phyloP scores from a whole-genome alignment of 1,139 yeast genomes.

The Pichia terricola region DNA sequence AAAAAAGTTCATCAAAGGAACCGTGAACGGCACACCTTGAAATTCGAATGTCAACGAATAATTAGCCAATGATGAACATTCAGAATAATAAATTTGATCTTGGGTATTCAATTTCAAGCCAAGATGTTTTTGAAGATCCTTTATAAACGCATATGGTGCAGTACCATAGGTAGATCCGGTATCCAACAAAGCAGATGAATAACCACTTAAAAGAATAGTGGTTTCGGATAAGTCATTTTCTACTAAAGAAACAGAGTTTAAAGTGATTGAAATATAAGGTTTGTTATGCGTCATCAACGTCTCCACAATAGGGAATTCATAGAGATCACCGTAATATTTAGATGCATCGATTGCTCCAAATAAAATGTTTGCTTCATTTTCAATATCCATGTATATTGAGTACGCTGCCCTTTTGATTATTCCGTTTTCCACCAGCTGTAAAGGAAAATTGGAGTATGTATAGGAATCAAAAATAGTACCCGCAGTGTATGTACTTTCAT shows the following conservation, averaged over 20 bases:
- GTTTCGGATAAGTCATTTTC: neutral
- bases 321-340: constrained; percentile 39
- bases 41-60: constrained; percentile 34
- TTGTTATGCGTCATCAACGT: constrained; percentile 15
- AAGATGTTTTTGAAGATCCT: too few relatives aligned
- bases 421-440: constrained; percentile 44
- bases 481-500: constrained; percentile 31
- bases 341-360: constrained; percentile 52
- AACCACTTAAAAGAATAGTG: constrained; percentile 25
- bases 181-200: constrained; percentile 44
- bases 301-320: constrained; percentile 36
- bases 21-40: constrained; percentile 40
- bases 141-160: constrained; percentile 36
- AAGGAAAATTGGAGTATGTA: constrained; percentile 47
- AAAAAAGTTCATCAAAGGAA: constrained; percentile 36
- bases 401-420: constrained; percentile 40
- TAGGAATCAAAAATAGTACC: constrained; percentile 15
- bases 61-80: constrained; percentile 23
- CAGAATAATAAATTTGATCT: constrained; percentile 26
- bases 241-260: constrained; percentile 24
- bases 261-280: constrained; percentile 12
- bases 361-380: constrained; percentile 35
- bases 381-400: constrained; percentile 39
- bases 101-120: too few relatives aligned
- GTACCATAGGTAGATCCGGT: constrained; percentile 56